Percentiles rank a stretch among this genome's conserved stretches.
Conservation (phyloP, 306 rosid genomes). For the Castanea sativa region DNA sequence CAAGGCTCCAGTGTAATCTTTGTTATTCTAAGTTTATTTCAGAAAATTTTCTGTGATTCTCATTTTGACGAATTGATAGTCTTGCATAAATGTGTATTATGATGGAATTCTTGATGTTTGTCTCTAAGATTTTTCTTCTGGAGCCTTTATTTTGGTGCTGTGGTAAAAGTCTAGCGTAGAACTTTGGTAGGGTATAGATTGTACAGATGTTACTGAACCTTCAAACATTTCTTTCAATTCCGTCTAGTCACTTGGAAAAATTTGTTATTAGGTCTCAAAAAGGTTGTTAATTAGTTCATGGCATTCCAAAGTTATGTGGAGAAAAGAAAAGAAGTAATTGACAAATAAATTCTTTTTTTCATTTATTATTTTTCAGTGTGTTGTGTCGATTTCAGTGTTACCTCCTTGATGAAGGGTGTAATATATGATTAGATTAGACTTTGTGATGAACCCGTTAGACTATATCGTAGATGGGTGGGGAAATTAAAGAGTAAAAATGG, state of each 20-base stretch:
- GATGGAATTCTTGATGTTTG: constrained; percentile 26
- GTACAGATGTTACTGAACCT: constrained; percentile 40
- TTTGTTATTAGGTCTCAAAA: neutral
- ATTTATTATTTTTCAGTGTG: too few species aligned
- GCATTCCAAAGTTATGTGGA: too few species aligned
- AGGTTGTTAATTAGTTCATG: too few species aligned
- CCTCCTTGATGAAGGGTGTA: too few species aligned
- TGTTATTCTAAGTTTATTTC: neutral
- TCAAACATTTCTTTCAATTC: neutral
- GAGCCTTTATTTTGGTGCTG: constrained; percentile 50
- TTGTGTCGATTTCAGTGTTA: too few species aligned
- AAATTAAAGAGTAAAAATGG: too few species aligned
- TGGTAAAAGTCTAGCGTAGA: constrained; percentile 24
- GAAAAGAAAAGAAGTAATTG: too few species aligned
- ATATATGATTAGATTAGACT: too few species aligned
- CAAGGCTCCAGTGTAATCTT: constrained; percentile 20
- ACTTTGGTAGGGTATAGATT: constrained; percentile 36
- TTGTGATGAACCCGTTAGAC: too few species aligned
- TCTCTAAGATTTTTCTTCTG: constrained; percentile 34
- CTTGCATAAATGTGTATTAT: constrained; percentile 46
- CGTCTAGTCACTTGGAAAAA: neutral
- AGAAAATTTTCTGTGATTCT: constrained; percentile 18
- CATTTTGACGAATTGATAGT: constrained; percentile 26
- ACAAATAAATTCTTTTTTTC: too few species aligned
- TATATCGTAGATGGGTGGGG: too few species aligned